phyloP scores from a whole-genome alignment of 1,139 yeast species.

The Suhomyces ambrosiae region DNA sequence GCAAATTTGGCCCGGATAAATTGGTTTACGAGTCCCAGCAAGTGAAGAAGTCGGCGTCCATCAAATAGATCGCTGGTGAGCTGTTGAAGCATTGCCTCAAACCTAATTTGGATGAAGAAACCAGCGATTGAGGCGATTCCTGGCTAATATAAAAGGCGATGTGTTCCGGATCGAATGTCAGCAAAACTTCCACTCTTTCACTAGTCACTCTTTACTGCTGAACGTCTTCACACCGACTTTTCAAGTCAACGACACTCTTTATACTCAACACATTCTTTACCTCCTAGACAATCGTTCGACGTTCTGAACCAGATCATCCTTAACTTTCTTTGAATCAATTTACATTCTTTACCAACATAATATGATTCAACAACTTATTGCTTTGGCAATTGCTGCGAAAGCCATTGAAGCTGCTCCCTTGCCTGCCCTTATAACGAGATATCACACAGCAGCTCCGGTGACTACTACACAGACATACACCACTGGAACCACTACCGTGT shows the following conservation, averaged over 20 bases:
- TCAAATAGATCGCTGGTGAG: neutral
- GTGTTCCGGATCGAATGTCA: neutral
- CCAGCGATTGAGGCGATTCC: neutral
- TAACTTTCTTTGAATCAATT: slow-evolving; percentile 21
- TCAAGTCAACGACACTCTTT: slow-evolving; percentile 1
- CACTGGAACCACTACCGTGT: slow-evolving; percentile 60
- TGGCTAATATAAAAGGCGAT: neutral
- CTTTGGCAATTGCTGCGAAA: slow-evolving; percentile 6
- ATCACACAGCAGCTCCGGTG: slow-evolving; percentile 63
- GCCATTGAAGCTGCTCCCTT: slow-evolving; percentile 35
- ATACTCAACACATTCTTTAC: slow-evolving; percentile 1
- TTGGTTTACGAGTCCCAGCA: neutral
- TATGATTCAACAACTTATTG: slow-evolving; percentile 10
- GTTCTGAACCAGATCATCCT: slow-evolving; percentile 21
- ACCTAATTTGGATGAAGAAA: neutral
- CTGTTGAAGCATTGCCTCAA: neutral
- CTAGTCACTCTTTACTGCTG: neutral
- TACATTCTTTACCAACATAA: slow-evolving; percentile 2
- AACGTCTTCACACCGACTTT: neutral
- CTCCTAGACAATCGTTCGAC: neutral
- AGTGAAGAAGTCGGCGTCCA: neutral
- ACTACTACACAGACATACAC: slow-evolving; percentile 55
- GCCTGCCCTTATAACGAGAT: slow-evolving; percentile 54
- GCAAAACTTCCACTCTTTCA: neutral
- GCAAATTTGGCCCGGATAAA: slow-evolving; percentile 1